phyloP scores from a whole-genome alignment of 371 early-diverging fungal species.

The Syncephalastrum sp. region DNA sequence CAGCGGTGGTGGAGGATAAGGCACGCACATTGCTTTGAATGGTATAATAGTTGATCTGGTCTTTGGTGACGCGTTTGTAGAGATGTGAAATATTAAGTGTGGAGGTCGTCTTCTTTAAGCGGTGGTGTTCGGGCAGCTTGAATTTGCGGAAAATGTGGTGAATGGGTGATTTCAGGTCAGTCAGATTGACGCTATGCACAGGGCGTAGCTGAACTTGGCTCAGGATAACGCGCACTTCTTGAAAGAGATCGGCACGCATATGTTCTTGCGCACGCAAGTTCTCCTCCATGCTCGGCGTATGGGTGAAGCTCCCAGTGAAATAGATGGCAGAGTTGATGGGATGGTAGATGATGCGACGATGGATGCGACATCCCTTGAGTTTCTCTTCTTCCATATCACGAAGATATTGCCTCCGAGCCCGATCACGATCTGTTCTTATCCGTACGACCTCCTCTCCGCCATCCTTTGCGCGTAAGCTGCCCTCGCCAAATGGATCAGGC shows the following conservation, averaged over 20 bases:
- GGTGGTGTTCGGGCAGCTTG: slow-evolving; percentile 13
- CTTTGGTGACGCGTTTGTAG: slow-evolving; percentile 37
- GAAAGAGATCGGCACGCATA: slow-evolving; percentile 31
- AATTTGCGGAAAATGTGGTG: slow-evolving; percentile 33
- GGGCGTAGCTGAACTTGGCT: slow-evolving; percentile 30
- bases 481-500: slow-evolving; percentile 24
- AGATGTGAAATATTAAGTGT: slow-evolving; percentile 34
- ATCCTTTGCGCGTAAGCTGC: not conserved
- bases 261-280: slow-evolving; percentile 25
- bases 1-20: slow-evolving; percentile 24
- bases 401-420: slow-evolving; percentile 17
- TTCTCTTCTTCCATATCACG: slow-evolving; percentile 27
- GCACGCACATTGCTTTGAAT: slow-evolving; percentile 36
- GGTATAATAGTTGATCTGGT: slow-evolving; percentile 40
- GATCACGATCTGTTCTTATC: slow-evolving; percentile 20
- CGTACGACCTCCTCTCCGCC: slow-evolving; percentile 11
- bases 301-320: slow-evolving; percentile 34
- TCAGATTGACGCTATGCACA: slow-evolving; percentile 13
- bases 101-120: slow-evolving; percentile 30
- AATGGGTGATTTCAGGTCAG: slow-evolving; percentile 28
- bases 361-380: slow-evolving; percentile 20
- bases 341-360: slow-evolving; percentile 39
- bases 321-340: slow-evolving; percentile 43
- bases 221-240: slow-evolving; percentile 31
- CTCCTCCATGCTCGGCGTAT: slow-evolving; percentile 35